Conservation (phyloP, 306 rosid genomes). For the Cajanus cajan region DNA sequence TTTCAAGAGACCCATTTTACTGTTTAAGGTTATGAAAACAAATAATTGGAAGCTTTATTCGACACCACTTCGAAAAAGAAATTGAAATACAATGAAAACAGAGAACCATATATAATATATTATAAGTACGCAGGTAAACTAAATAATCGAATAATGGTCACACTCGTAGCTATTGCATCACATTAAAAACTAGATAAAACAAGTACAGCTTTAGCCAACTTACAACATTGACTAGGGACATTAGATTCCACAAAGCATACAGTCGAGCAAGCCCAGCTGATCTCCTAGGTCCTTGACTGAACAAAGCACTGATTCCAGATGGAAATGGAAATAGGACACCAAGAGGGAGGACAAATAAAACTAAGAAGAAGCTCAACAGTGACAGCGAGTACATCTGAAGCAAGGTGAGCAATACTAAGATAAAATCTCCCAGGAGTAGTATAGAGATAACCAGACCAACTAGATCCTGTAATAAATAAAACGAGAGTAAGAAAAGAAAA, state of each 20-base stretch:
- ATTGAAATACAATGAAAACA: background rate
- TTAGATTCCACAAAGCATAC: conserved; percentile 92
- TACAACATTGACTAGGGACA: conserved; percentile 94
- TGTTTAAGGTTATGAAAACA: background rate
- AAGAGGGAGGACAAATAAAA: conserved; percentile 79
- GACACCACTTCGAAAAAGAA: background rate
- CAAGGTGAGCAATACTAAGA: conserved; percentile 74
- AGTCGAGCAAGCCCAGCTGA: conserved; percentile 87
- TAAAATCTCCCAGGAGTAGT: conserved; percentile 82
- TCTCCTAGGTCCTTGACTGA: conserved; percentile 92
- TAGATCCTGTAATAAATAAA: conserved; percentile 70
- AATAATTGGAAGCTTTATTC: conserved; percentile 1
- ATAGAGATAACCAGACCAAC: conserved; percentile 86
- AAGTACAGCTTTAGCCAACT: conserved; percentile 37
- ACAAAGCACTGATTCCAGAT: conserved; percentile 91
- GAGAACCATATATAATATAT: background rate
- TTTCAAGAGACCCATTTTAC: conserved; percentile 14
- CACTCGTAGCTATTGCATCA: background rate
- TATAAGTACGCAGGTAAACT: background rate
- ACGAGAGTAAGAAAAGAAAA: conserved; percentile 16
- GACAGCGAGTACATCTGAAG: conserved; percentile 89
- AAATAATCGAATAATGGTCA: conserved; percentile 3
- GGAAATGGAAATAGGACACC: conserved; percentile 86
- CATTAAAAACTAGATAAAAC: background rate
- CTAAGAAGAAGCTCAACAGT: conserved; percentile 62